Base-by-base conservation (phyloP, 805 yeast species). In the Teunomyces panamensis region DNA sequence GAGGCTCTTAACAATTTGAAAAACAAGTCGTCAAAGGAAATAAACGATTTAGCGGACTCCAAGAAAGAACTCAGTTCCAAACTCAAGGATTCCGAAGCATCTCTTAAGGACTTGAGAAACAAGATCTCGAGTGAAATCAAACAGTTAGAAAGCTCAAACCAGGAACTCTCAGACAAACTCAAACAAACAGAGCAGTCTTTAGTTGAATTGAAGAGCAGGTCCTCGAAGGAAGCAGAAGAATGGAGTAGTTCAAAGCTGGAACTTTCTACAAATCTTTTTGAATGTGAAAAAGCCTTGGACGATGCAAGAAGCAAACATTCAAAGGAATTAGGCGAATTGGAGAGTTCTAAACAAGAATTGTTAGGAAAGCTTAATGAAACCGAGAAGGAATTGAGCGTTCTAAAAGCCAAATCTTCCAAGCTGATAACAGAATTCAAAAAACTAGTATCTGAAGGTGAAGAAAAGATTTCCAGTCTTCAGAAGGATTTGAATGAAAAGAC, bases 401-500 rank as follows among this genome's bases (percentile, higher is more conserved):
- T 32, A 9, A 32, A 13, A 16, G 14, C 17, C 14, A 32, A 9
- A 14, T 32, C 34, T 16, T 8, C 16, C 13, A 32, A 32, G 1
- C 63, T 57, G 28, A 58, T 32, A 13, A 13, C 13, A 6, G 32
- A 17, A 5, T 36, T 44, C 16, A 36, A 46, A 14, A 3, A 35
- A 10, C 26, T 30, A 11, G 14, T 37, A 20, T 37, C 41, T n/a
- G 41, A 55, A 58, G 1, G 56, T 50, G 67, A 70, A 39, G 46
- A 45, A 4, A 69, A 68, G 27, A 56, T 73, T 3, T 39, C 49
- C 9, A 41, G 49, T 0, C 54, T 75, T 37, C 65, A 68, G 26
- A 51, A 58, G 1, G 69, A 71, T 1, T 52, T 79, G 37, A 66
- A 65, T 14, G 53, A 54, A 14, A 79, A 75, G 50, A 54, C 55